Percentiles rank a stretch among this genome's conserved stretches.
phyloP scores from a whole-genome alignment of 331 rosid genomes.

The Acacia pycnantha region DNA sequence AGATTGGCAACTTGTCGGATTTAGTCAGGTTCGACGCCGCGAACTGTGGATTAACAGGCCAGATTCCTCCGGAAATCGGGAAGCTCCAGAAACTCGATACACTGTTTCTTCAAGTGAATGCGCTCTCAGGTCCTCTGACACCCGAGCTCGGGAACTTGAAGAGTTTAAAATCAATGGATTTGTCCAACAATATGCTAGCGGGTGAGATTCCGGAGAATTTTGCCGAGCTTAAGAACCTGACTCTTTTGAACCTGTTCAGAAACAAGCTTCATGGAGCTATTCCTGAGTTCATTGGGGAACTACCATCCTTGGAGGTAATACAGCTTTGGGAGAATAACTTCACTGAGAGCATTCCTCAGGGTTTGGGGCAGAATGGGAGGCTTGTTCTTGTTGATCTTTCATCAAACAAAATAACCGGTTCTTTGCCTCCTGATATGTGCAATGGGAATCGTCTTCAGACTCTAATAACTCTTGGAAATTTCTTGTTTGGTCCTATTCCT shows the following conservation, averaged over 20 bases:
- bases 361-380: constrained; percentile 68
- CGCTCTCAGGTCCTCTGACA: constrained; percentile 68
- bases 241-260: constrained; percentile 69
- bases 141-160: constrained; percentile 59
- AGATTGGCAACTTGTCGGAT: constrained; percentile 66
- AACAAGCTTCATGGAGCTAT: constrained; percentile 89
- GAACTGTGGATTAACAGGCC: constrained; percentile 74
- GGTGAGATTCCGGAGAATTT: constrained; percentile 81
- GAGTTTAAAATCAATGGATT: constrained; percentile 76
- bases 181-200: constrained; percentile 65
- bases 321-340: constrained; percentile 96
- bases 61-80: constrained; percentile 72
- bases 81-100: constrained; percentile 68
- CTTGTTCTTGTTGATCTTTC: constrained; percentile 74
- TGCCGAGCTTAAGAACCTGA: constrained; percentile 66
- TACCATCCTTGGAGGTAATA: constrained; percentile 73
- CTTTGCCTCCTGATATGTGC: constrained; percentile 75
- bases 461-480: constrained; percentile 71
- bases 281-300: constrained; percentile 77
- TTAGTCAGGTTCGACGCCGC: constrained; percentile 83
- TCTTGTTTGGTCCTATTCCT: constrained; percentile 79
- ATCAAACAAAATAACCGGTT: constrained; percentile 81
- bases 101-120: constrained; percentile 83
- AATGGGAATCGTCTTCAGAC: constrained; percentile 67
- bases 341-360: constrained; percentile 73